Conservation (phyloP, 495 filamentous ascomycete genomes). For the Neurospora africana region DNA sequence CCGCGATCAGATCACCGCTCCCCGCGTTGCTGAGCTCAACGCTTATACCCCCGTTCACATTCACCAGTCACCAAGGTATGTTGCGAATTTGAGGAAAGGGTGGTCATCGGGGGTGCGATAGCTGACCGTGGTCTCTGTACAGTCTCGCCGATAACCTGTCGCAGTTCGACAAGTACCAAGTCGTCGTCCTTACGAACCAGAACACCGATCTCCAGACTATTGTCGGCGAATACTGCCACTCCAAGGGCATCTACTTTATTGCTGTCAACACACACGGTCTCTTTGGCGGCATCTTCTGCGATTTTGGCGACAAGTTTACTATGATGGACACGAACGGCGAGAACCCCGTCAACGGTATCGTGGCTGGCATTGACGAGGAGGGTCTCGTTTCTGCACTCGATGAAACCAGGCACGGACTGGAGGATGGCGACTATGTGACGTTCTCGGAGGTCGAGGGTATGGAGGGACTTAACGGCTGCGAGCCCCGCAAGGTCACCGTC, state of each 20-base stretch:
- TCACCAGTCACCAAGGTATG: slow-evolving; percentile 45
- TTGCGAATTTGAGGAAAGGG: not conserved
- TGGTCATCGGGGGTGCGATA: not conserved
- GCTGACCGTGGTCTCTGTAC: slow-evolving; percentile 11
- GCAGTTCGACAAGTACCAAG: slow-evolving; percentile 77
- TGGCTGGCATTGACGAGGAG: slow-evolving; percentile 78
- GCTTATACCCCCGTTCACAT: slow-evolving; percentile 85
- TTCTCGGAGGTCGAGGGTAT: slow-evolving; percentile 91
- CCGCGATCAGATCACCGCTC: slow-evolving; percentile 74
- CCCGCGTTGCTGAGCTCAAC: slow-evolving; percentile 88
- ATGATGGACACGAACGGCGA: slow-evolving; percentile 87
- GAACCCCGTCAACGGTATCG: slow-evolving; percentile 74
- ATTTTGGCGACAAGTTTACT: slow-evolving; percentile 90
- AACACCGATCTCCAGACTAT: slow-evolving; percentile 65
- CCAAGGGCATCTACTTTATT: slow-evolving; percentile 82
- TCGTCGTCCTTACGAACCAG: slow-evolving; percentile 80
- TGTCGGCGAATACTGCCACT: slow-evolving; percentile 86
- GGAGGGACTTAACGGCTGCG: slow-evolving; percentile 73
- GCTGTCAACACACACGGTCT: slow-evolving; percentile 82
- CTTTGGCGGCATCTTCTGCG: slow-evolving; percentile 93
- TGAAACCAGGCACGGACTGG: slow-evolving; percentile 88
- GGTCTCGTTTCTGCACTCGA: slow-evolving; percentile 91
- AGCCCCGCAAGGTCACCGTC: slow-evolving; percentile 80
- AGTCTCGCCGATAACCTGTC: slow-evolving; percentile 60
- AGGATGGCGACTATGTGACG: slow-evolving; percentile 93